Base-by-base conservation (phyloP, 257 asterid species). In the Orobanche coerulescens region DNA sequence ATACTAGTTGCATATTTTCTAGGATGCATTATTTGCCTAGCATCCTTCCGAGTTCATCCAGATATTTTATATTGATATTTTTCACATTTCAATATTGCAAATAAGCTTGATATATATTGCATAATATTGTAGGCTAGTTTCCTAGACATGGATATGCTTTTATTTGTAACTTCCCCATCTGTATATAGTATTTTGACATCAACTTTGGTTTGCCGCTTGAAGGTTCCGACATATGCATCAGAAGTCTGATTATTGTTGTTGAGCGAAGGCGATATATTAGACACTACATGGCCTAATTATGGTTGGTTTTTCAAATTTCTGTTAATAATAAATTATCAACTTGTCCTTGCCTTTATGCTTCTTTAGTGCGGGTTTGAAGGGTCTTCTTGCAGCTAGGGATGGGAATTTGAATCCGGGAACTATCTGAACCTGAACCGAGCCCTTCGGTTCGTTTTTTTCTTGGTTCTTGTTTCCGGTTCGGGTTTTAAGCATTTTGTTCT, bases 151-250 rank as follows among this genome's bases (percentile, higher is more conserved):
- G 31, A n/a, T n/a, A n/a, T n/a, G n/a, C n/a, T 34, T 64, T 20
- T 39, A 20, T 8, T 49, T 39, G 7, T 28, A 49, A 23, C 39
- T 22, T 46, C 34, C 12, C 54, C 28, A 58, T 28, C 13, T 47
- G 20, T 30, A 43, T 34, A 36, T 51, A 50, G 43, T 54, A n/a
- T 23, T 52, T 61, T 54, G 49, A 52, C 20, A 4, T 34, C 26
- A 57, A 58, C 37, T 61, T 18, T 67, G 67, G 11, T 68, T 64
- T 72, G 26, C n/a, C 52, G 7, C 18, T 64, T 77, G 72, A 74
- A 89, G 95, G 85, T 79, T 46, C 92, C 84, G 12, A 71, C 91
- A 53, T 81, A 77, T 75, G 89, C 94, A 37, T 68, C 86, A 64
- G 94, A 84, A 72, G 92, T 94, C 79, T 89, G 76, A 81, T 30